A percentile compares a stretch with the other conserved stretches of the same genome.
Evolutionary conservation across 2,329 filamentous ascomycete species (phyloP).

Genomic region (Corinectria fuckeliana): DNA sequence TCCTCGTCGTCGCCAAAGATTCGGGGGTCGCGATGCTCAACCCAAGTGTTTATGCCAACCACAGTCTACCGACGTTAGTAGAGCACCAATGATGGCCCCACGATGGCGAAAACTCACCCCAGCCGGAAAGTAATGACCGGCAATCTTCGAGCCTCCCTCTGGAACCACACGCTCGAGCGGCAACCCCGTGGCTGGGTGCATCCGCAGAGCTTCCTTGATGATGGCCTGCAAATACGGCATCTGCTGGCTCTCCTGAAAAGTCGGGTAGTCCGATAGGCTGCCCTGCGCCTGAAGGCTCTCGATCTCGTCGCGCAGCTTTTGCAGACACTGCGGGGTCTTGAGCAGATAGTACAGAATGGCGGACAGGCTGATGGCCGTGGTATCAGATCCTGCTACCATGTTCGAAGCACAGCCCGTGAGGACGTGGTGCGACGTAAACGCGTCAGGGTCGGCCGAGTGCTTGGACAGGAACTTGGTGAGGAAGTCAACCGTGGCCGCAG

Average conservation of each 20-base stretch:
- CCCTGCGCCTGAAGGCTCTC: neutral
- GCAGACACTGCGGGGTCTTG: slow-evolving; percentile 14
- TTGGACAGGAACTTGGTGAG: slow-evolving; percentile 32
- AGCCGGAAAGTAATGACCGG: slow-evolving; percentile 26
- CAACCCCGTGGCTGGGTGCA: slow-evolving; percentile 29
- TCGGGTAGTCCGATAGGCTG: slow-evolving; percentile 10
- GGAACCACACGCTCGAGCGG: slow-evolving; percentile 31
- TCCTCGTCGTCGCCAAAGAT: slow-evolving; percentile 28
- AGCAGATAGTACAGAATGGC: slow-evolving; percentile 30
- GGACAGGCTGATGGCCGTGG: slow-evolving; percentile 30
- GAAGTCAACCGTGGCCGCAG: slow-evolving; percentile 26
- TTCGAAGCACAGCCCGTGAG: slow-evolving; percentile 29
- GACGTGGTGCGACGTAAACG: slow-evolving; percentile 27
- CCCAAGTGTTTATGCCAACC: slow-evolving; percentile 33
- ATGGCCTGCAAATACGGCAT: slow-evolving; percentile 30
- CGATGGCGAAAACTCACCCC: slow-evolving; percentile 16
- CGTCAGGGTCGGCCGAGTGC: slow-evolving; percentile 16
- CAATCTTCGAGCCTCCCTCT: slow-evolving; percentile 22
- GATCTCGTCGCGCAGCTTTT: slow-evolving; percentile 19
- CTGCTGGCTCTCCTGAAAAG: slow-evolving; percentile 29
- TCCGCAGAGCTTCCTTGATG: slow-evolving; percentile 30
- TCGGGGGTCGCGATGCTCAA: slow-evolving; percentile 26
- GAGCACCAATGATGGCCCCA: neutral
- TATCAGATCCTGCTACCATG: slow-evolving; percentile 34
- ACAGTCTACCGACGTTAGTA: slow-evolving; percentile 11